These are phyloP conservation scores for Geranomyces michiganensis DNA, from an alignment of 192 early-diverging fungal species.

Conservation along the genomic window DNA sequence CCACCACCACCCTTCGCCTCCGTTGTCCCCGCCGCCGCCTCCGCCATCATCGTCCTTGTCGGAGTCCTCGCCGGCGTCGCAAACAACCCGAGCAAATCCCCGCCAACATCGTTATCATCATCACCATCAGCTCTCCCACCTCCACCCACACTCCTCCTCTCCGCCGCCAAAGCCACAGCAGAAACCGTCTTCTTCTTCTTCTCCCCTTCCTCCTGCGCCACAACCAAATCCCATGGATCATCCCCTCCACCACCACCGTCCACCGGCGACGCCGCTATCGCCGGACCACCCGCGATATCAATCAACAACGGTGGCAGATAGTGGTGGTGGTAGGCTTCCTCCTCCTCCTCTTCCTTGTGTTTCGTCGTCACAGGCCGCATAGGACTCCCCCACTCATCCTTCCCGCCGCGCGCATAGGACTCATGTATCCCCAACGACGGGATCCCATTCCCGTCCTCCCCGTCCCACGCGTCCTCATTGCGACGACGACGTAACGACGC, in stretches of 20 bases:
- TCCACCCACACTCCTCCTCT: too few species aligned
- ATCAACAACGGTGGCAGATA: not conserved
- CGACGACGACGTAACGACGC: not conserved
- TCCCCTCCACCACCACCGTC: not conserved
- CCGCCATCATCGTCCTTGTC: not conserved
- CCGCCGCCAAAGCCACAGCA: not conserved
- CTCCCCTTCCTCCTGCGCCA: not conserved
- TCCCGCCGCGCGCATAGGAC: not conserved
- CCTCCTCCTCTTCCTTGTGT: not conserved
- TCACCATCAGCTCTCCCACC: too few species aligned
- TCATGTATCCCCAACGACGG: not conserved
- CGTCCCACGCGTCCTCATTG: not conserved
- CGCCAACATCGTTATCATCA: not conserved
- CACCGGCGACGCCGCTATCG: not conserved
- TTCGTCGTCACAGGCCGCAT: not conserved
- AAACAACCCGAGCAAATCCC: not conserved
- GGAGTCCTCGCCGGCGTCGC: not conserved
- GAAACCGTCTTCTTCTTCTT: not conserved
- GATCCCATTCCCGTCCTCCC: not conserved
- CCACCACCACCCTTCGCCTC: too few species aligned
- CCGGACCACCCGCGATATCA: not conserved
- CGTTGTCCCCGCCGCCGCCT: too few species aligned
- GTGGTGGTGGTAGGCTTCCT: not conserved
- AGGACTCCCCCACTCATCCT: not conserved
- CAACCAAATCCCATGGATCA: conserved; percentile 2